Conservation (phyloP, 2,329 filamentous ascomycete genomes). For the Nigrospora osmanthi region DNA sequence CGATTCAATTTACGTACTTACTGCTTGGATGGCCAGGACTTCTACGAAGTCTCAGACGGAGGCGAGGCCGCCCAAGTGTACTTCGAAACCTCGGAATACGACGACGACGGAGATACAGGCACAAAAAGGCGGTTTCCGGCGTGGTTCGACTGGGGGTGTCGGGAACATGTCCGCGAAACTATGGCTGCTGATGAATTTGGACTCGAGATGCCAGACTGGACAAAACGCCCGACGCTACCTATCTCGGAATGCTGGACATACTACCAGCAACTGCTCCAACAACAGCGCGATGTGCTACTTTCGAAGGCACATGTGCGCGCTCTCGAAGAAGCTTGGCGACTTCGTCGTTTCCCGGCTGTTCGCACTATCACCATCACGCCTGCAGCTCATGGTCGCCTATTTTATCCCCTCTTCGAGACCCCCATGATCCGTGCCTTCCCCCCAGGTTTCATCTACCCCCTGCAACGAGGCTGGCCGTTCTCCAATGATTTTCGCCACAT, state of each 20-base stretch:
- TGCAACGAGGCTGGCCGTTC: conserved; percentile 20
- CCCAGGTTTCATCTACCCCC: conserved; percentile 27
- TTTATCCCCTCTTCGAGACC: conserved; percentile 29
- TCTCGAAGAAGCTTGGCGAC: conserved; percentile 17
- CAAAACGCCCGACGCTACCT: not conserved
- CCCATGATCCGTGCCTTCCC: conserved; percentile 33
- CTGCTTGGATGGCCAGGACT: not conserved
- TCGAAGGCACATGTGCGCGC: conserved; percentile 18
- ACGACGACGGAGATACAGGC: not conserved
- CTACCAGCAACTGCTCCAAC: conserved; percentile 22
- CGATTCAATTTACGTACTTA: not conserved
- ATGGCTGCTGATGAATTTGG: not conserved
- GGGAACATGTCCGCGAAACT: not conserved
- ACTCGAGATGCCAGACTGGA: not conserved
- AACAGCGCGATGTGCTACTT: conserved; percentile 21
- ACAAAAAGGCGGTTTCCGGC: not conserved
- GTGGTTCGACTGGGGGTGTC: not conserved
- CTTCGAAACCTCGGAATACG: not conserved
- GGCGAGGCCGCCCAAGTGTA: no score
- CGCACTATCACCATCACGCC: conserved; percentile 28
- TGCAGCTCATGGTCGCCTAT: conserved; percentile 26
- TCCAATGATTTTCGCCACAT: not conserved
- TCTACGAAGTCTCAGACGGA: no score
- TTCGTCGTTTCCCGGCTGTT: conserved; percentile 25
- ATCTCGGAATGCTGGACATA: conserved; percentile 10